These are phyloP conservation scores for Pythium angustatum DNA, from an alignment of 352 stramenopile species.

Conservation along the genomic window DNA sequence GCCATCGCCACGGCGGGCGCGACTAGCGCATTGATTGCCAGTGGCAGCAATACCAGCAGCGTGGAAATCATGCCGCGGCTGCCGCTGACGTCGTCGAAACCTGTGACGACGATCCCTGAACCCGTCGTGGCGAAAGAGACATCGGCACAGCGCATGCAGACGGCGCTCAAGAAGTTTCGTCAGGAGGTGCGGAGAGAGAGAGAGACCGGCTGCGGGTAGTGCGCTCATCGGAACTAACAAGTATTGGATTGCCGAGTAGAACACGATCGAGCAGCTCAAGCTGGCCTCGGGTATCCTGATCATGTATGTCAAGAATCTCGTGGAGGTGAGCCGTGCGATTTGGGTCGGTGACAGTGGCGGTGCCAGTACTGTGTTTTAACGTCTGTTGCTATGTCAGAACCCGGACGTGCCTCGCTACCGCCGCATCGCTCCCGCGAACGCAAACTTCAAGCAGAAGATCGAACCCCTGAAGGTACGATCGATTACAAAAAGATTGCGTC, in stretches of 20 bases:
- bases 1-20: not conserved
- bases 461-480: conserved; percentile 64
- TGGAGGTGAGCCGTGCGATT: conserved; percentile 49
- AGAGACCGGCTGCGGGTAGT: not conserved
- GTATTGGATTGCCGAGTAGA: conserved; percentile 35
- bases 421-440: conserved; percentile 72
- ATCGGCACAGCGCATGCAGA: conserved; percentile 24
- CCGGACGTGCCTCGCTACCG: conserved; percentile 81
- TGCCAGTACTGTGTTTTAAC: not conserved
- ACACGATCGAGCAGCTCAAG: conserved; percentile 70
- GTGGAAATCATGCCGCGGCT: not conserved
- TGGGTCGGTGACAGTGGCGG: not conserved
- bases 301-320: conserved; percentile 88
- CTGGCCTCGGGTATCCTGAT: conserved; percentile 67
- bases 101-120: not conserved
- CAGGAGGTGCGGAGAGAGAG: conserved; percentile 13
- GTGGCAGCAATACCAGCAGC: not conserved
- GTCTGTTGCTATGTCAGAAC: conserved; percentile 38
- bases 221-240: too few species aligned
- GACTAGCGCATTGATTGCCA: not conserved
- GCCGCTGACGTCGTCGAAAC: not conserved
- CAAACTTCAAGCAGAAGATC: conserved; percentile 87
- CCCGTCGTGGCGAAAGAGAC: conserved; percentile 20
- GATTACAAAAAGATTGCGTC: not conserved
- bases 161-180: conserved; percentile 27